Conservation (phyloP, 2,329 filamentous ascomycete species). For the Colletotrichum chlorophyti region DNA sequence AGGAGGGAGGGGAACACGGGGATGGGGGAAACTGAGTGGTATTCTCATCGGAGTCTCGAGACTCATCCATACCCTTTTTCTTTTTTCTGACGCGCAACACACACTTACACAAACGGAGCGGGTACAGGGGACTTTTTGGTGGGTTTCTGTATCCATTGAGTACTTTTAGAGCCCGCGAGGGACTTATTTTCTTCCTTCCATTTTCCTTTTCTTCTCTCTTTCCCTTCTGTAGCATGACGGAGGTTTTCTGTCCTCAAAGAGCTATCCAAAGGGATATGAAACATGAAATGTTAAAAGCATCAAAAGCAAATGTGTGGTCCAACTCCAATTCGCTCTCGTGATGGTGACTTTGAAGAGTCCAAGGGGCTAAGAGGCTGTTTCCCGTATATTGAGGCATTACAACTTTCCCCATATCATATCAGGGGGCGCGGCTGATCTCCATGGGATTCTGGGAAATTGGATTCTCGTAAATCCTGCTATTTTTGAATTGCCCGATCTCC, state of each 20-base stretch:
- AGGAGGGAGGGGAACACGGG: neutral
- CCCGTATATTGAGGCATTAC: too few relatives aligned
- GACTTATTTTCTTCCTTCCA: constrained; percentile 31
- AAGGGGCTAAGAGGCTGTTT: neutral
- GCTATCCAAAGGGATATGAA: constrained; percentile 39
- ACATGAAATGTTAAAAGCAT: constrained; percentile 38
- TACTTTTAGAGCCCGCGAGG: constrained; percentile 29
- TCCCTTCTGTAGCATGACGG: constrained; percentile 35
- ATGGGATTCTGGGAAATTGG: neutral
- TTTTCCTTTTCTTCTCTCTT: constrained; percentile 27
- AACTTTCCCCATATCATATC: too few relatives aligned
- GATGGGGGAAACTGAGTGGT: constrained; percentile 8
- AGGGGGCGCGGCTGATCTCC: neutral
- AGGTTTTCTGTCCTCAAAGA: constrained; percentile 32
- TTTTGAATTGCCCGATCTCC: too few relatives aligned
- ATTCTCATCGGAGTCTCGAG: constrained; percentile 17
- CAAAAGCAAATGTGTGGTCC: constrained; percentile 21
- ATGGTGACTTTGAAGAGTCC: neutral
- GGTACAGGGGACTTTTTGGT: constrained; percentile 17
- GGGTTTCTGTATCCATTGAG: constrained; percentile 21
- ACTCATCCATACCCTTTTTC: constrained; percentile 26
- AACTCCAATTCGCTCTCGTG: constrained; percentile 6
- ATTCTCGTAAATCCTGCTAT: too few relatives aligned
- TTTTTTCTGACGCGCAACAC: constrained; percentile 14
- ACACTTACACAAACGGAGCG: constrained; percentile 20